Evolutionary conservation across 805 yeast genomes (phyloP), one percentile per base, ranked within the genome.

Genomic region (Yamadazyma endophytica): DNA sequence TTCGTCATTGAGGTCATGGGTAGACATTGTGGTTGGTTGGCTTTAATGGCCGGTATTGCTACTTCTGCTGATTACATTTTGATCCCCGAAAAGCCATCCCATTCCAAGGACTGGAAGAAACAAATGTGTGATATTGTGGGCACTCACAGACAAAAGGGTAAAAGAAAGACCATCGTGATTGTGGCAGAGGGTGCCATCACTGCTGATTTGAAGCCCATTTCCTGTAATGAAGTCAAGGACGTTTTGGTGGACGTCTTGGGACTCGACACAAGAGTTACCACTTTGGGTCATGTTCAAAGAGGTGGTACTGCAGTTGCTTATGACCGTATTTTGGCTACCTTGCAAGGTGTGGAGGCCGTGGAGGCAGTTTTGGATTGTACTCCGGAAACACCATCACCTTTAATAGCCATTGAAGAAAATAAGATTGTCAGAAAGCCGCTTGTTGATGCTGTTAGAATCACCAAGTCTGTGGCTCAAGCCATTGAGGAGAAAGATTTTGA

Each of bases 1-100:
- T 92, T 92, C 57, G 96, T 92, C 26, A 84, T 92, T 37, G 98
- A 92, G 58, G 98, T 92, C 24, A 92, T 92, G 98, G 98, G 98
- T 40, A 79, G 98, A 54, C 97, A 92, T 59, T 92, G 98, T 70
- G 98, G 98, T 42, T 92, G 98, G 98, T 74, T 92, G 48, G 97
- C 94, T 2, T 68, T 92, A 46, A 89, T 88, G 92, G 94, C 98
- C 4, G 98, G 97, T 52, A 81, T 90, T 40, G 88, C 97, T 26
- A 86, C 97, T 17, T 84, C 92, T 49, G 97, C 98, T 3, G 98
- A 92, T 63, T 88, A 78, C 56, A 82, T 88, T 37, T 81, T 92
- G 49, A 83, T 92, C 43, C 98, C 98, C 20, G 98, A 92, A 64
- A 79, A 81, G 60, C 97, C 98, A 4, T 85, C 95, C 6, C 63